phyloP scores from a whole-genome alignment of 192 early-diverging fungal genomes.

The Backusella sp. region DNA sequence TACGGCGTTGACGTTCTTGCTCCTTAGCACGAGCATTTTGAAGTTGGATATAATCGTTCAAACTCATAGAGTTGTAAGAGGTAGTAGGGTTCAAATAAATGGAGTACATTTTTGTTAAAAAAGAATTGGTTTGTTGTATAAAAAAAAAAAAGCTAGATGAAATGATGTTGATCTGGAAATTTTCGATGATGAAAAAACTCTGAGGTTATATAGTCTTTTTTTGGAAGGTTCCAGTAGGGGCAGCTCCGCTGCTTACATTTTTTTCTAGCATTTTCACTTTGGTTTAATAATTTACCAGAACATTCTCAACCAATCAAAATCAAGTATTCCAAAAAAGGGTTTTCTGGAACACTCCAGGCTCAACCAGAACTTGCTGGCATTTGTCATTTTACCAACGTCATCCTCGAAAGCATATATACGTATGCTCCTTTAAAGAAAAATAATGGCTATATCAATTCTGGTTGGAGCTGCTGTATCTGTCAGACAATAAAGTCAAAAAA shows the following conservation, averaged over 20 bases:
- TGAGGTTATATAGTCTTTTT: neutral
- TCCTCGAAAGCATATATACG: neutral
- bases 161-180: neutral
- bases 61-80: neutral
- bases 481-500: neutral
- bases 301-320: neutral
- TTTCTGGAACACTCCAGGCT: neutral
- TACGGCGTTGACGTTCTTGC: constrained; percentile 6
- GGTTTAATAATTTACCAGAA: constrained; percentile 6
- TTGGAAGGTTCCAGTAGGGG: constrained; percentile 3
- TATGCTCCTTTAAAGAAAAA: no score
- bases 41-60: neutral
- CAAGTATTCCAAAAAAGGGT: neutral
- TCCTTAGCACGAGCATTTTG: constrained; percentile 1
- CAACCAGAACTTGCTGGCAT: neutral
- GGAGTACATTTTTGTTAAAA: neutral
- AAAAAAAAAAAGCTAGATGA: neutral
- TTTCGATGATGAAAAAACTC: neutral
- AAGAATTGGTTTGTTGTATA: neutral
- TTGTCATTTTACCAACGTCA: neutral
- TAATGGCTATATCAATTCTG: no score
- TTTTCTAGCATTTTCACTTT: neutral
- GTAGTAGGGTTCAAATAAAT: neutral
- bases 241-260: neutral
- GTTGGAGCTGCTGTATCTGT: no score